Percentiles rank a stretch among this genome's conserved stretches.
phyloP scores from a whole-genome alignment of 768 basidiomycete genomes.

The Kwoniella sp. region DNA sequence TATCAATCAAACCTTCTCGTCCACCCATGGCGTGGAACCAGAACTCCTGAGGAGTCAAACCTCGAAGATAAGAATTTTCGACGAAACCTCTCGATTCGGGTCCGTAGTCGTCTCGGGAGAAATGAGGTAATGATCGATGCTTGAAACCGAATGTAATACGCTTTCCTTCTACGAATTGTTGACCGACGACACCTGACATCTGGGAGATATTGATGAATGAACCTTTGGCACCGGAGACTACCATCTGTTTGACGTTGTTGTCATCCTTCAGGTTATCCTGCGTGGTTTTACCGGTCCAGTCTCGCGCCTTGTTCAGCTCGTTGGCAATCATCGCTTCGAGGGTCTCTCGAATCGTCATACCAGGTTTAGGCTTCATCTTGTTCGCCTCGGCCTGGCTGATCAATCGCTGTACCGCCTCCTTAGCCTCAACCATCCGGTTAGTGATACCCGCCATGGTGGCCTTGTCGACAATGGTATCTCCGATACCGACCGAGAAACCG shows the following conservation, averaged over 20 bases:
- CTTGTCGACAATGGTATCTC: constrained; percentile 92
- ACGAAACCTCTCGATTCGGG: constrained; percentile 98
- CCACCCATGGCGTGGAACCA: constrained; percentile 99
- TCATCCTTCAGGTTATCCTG: constrained; percentile 97
- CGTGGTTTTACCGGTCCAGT: constrained; percentile 92
- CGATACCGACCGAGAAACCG: constrained; percentile 98
- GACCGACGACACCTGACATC: constrained; percentile 99
- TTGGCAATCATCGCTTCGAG: constrained; percentile 91
- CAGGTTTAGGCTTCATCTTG: constrained; percentile 82
- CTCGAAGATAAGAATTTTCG: constrained; percentile 96
- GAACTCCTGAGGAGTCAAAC: constrained; percentile 95
- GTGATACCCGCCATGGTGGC: constrained; percentile 86
- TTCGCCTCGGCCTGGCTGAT: constrained; percentile 84
- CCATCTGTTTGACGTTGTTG: constrained; percentile 99
- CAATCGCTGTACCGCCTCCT: constrained; percentile 73
- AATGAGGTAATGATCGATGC: constrained; percentile 94
- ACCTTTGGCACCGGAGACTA: constrained; percentile 97
- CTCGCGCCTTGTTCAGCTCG: constrained; percentile 91
- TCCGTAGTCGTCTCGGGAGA: constrained; percentile 97
- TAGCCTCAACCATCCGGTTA: constrained; percentile 75
- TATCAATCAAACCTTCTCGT: constrained; percentile 98
- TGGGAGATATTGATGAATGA: constrained; percentile 98
- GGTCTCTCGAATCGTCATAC: constrained; percentile 99
- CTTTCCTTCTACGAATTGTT: constrained; percentile 96
- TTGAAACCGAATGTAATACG: constrained; percentile 98